These are phyloP conservation scores for Saprolegnia diclina DNA, from an alignment of 352 stramenopile genomes.

Conservation along the genomic window DNA sequence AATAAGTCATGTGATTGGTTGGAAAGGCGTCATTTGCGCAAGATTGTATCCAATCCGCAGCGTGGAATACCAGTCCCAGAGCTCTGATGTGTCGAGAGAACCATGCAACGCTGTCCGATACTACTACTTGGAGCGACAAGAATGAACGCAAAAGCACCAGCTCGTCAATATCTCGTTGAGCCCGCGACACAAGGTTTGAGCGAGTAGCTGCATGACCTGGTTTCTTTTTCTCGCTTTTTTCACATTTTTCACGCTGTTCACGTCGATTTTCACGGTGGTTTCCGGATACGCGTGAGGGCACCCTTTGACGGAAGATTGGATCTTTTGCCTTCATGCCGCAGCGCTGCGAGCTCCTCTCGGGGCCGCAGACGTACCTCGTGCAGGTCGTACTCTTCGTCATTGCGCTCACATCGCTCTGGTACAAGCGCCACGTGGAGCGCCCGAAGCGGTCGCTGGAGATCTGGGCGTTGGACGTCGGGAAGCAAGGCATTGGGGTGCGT, in stretches of 20 bases:
- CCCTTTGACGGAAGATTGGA: background rate
- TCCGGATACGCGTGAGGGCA: background rate
- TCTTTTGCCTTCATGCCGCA: slow-evolving; percentile 9
- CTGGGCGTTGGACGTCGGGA: slow-evolving; percentile 77
- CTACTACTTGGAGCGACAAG: too few relatives aligned
- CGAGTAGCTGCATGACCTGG: too few relatives aligned
- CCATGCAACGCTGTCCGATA: too few relatives aligned
- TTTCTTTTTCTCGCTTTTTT: background rate
- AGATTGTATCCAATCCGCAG: background rate
- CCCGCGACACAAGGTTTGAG: too few relatives aligned
- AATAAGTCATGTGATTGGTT: background rate
- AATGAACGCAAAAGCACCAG: too few relatives aligned
- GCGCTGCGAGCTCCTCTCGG: slow-evolving; percentile 62
- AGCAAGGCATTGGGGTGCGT: slow-evolving; percentile 66
- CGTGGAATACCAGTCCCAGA: too few relatives aligned
- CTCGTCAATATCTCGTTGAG: too few relatives aligned
- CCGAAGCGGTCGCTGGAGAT: slow-evolving; percentile 62
- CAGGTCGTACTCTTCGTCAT: slow-evolving; percentile 61
- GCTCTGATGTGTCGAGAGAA: too few relatives aligned
- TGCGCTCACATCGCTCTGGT: slow-evolving; percentile 66
- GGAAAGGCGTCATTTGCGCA: background rate
- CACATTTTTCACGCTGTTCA: too few relatives aligned
- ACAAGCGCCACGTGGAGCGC: slow-evolving; percentile 77
- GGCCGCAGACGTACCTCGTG: slow-evolving; percentile 58
- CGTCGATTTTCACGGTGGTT: background rate